phyloP scores from a whole-genome alignment of 2,329 filamentous ascomycete species.

The Biscogniauxia mediterranea region DNA sequence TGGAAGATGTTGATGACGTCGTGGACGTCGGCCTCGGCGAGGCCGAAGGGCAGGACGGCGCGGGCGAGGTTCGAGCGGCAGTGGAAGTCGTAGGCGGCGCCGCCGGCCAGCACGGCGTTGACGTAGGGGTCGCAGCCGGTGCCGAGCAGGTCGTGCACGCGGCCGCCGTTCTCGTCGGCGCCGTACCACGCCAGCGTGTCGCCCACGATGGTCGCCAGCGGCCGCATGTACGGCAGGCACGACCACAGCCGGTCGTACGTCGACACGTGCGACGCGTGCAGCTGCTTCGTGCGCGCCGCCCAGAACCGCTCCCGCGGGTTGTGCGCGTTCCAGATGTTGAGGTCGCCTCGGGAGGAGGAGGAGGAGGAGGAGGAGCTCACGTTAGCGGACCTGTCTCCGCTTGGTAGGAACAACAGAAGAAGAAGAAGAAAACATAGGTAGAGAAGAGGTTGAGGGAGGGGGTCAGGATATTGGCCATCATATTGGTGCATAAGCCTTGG shows the following conservation, averaged over 20 bases:
- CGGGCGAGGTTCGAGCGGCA: slow-evolving; percentile 81
- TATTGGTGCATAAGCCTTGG: slow-evolving; percentile 12
- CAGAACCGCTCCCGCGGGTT: slow-evolving; percentile 82
- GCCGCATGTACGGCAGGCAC: slow-evolving; percentile 72
- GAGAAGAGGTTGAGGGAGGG: neutral
- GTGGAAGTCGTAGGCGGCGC: slow-evolving; percentile 72
- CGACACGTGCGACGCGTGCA: slow-evolving; percentile 73
- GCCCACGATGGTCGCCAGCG: slow-evolving; percentile 66
- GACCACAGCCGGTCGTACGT: slow-evolving; percentile 76
- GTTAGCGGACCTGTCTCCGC: neutral
- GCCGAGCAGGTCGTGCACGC: slow-evolving; percentile 76
- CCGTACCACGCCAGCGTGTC: slow-evolving; percentile 67
- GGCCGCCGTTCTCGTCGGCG: slow-evolving; percentile 60
- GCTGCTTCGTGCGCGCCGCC: slow-evolving; percentile 74
- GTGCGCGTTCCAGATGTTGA: slow-evolving; percentile 76
- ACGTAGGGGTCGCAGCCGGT: slow-evolving; percentile 86
- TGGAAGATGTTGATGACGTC: slow-evolving; percentile 87
- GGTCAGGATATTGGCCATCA: neutral
- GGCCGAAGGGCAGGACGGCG: slow-evolving; percentile 65
- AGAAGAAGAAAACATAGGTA: neutral
- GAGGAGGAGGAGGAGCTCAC: neutral
- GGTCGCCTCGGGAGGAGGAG: slow-evolving; percentile 61
- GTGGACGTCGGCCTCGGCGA: slow-evolving; percentile 74
- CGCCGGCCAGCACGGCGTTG: slow-evolving; percentile 61
- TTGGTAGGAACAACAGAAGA: neutral